Conservation (phyloP, 2,329 filamentous ascomycete genomes). For the Clarireedia sp. region DNA sequence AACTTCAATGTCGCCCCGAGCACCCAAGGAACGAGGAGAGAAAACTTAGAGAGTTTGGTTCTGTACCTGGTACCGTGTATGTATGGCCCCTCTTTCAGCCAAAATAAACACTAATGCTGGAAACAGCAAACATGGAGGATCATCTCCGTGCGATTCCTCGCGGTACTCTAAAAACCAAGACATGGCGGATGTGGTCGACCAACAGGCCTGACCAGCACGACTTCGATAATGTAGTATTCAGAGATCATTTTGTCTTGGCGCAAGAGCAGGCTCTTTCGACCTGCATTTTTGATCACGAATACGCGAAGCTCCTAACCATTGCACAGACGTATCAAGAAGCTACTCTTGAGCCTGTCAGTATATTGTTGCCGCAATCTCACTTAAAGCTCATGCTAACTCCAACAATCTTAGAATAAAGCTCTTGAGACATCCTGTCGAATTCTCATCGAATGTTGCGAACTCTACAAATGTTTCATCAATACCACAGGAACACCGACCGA, state of each 20-base stretch:
- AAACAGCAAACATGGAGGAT: conserved; percentile 14
- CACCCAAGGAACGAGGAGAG: conserved; percentile 9
- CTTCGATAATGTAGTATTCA: conserved; percentile 5
- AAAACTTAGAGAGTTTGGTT: conserved; percentile 15
- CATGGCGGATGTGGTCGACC: conserved; percentile 11
- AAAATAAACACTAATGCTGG: neutral
- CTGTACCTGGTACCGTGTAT: conserved; percentile 14
- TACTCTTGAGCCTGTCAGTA: conserved; percentile 5
- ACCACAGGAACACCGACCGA: neutral
- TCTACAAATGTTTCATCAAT: conserved; percentile 14
- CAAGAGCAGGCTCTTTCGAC: conserved; percentile 6
- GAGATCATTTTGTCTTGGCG: conserved; percentile 7
- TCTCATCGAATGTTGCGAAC: conserved; percentile 11
- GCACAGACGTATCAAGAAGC: conserved; percentile 8
- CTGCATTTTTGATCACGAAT: conserved; percentile 1
- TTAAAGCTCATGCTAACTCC: neutral
- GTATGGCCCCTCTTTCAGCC: neutral
- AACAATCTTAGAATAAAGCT: conserved; percentile 9
- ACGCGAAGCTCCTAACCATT: conserved; percentile 1
- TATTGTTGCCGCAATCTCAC: neutral
- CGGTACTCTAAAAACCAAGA: conserved; percentile 4
- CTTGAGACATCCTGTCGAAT: conserved; percentile 13
- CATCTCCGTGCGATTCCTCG: conserved; percentile 6
- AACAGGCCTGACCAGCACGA: conserved; percentile 5
- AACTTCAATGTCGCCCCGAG: conserved; percentile 14